A percentile compares a stretch with the other conserved stretches of the same genome.
phyloP scores from a whole-genome alignment of 305 asterid species.

The Caryopteris hybrid region DNA sequence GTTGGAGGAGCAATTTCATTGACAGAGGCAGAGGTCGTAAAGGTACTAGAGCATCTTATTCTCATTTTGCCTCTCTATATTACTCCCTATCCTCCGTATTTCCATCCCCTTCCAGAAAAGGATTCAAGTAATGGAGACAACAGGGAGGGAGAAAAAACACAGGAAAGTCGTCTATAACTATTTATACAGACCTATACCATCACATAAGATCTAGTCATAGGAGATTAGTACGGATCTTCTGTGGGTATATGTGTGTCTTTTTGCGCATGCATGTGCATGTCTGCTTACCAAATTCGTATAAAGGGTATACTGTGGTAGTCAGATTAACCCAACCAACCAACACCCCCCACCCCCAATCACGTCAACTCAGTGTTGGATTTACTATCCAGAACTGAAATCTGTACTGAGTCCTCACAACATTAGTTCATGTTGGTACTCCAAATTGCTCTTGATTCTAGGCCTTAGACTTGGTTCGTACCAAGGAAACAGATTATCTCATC shows the following conservation, averaged over 20 bases:
- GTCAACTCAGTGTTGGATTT: background rate
- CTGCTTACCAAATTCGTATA: background rate
- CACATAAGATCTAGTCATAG: background rate
- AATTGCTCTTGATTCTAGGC: no score
- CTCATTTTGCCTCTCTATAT: background rate
- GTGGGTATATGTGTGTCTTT: background rate
- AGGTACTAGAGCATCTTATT: slow-evolving; percentile 42
- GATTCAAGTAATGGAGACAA: background rate
- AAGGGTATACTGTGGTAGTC: background rate
- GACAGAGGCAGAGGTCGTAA: slow-evolving; percentile 95
- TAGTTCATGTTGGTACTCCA: background rate
- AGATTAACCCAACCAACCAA: background rate
- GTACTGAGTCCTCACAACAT: background rate
- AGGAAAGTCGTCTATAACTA: background rate
- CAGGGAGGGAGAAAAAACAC: background rate
- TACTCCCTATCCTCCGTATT: background rate
- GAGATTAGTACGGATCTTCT: background rate
- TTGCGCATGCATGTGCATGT: background rate
- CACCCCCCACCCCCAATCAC: background rate
- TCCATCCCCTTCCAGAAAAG: background rate
- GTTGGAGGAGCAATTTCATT: slow-evolving; percentile 85
- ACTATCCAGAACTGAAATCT: background rate
- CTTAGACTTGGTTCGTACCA: no score
- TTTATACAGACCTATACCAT: background rate
- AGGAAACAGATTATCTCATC: no score